Conservation (phyloP, 805 yeast species). For the Metschnikowia peoriensis region DNA sequence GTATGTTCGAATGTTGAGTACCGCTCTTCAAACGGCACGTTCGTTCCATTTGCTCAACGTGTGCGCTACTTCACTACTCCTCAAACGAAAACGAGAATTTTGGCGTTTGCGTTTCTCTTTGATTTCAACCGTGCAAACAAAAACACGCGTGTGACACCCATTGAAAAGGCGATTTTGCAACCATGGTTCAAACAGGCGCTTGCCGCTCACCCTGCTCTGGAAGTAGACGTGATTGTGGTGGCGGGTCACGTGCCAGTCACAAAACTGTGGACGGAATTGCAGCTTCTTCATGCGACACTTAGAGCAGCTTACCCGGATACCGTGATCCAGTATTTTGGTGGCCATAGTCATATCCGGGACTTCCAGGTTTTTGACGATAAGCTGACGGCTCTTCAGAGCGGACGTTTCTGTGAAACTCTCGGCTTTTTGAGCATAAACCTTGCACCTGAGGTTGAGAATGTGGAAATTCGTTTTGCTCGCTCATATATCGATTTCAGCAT, state of each 20-base stretch:
- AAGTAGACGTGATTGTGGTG: slow-evolving; percentile 65
- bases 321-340: slow-evolving; percentile 85
- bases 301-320: slow-evolving; percentile 59
- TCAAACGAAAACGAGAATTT: slow-evolving; percentile 47
- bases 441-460: slow-evolving; percentile 10
- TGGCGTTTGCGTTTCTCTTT: slow-evolving; percentile 78
- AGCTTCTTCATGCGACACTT: slow-evolving; percentile 45
- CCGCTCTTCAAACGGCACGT: slow-evolving; percentile 10
- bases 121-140: slow-evolving; percentile 63
- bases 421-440: slow-evolving; percentile 72
- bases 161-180: slow-evolving; percentile 50
- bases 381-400: slow-evolving; percentile 85
- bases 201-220: slow-evolving; percentile 25
- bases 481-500: slow-evolving; percentile 81
- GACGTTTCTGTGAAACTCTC: slow-evolving; percentile 89
- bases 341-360: slow-evolving; percentile 91
- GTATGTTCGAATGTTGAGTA: slow-evolving; percentile 72
- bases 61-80: slow-evolving; percentile 66
- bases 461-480: slow-evolving; percentile 42
- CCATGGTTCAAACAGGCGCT: slow-evolving; percentile 62
- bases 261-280: slow-evolving; percentile 55
- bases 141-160: slow-evolving; percentile 62
- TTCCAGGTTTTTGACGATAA: slow-evolving; percentile 63
- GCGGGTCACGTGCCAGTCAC: slow-evolving; percentile 74
- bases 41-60: slow-evolving; percentile 62